These are phyloP conservation scores for Didymella glomerata DNA, from an alignment of 2,329 filamentous ascomycete genomes.

Conservation along the genomic window DNA sequence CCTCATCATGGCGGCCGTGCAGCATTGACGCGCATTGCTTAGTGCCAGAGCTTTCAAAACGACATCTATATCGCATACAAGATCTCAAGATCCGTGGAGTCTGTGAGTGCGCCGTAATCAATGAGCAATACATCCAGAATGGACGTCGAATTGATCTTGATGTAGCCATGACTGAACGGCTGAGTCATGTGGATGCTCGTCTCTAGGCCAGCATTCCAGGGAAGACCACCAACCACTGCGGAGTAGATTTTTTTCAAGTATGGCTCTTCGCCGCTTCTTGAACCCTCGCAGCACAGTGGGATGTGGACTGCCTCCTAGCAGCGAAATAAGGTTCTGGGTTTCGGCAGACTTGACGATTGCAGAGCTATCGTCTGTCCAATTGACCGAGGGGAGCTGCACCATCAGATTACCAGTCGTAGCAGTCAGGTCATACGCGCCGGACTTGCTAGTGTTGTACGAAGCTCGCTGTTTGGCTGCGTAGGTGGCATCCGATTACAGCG, in stretches of 20 bases:
- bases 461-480: neutral
- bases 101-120: neutral
- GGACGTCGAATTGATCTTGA: constrained; percentile 1
- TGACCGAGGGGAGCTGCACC: constrained; percentile 27
- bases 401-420: constrained; percentile 29
- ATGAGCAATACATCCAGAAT: constrained; percentile 30
- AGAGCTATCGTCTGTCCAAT: constrained; percentile 20
- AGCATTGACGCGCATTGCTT: constrained; percentile 34
- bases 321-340: constrained; percentile 9
- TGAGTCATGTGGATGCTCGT: constrained; percentile 1
- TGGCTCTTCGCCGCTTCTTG: constrained; percentile 35
- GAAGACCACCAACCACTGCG: constrained; percentile 25
- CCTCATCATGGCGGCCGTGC: constrained; percentile 37
- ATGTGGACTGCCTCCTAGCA: constrained; percentile 26
- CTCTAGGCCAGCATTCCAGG: constrained; percentile 24
- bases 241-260: constrained; percentile 24
- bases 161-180: neutral
- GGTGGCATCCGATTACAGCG: neutral
- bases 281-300: constrained; percentile 36
- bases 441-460: constrained; percentile 14
- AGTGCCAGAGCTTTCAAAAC: constrained; percentile 14
- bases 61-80: constrained; percentile 20
- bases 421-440: constrained; percentile 38
- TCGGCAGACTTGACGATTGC: constrained; percentile 12
- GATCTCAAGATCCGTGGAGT: neutral